Percentiles rank a stretch among this genome's conserved stretches.
phyloP scores from a whole-genome alignment of 202 grass and related monocot genomes.

The Zoysia matrella region DNA sequence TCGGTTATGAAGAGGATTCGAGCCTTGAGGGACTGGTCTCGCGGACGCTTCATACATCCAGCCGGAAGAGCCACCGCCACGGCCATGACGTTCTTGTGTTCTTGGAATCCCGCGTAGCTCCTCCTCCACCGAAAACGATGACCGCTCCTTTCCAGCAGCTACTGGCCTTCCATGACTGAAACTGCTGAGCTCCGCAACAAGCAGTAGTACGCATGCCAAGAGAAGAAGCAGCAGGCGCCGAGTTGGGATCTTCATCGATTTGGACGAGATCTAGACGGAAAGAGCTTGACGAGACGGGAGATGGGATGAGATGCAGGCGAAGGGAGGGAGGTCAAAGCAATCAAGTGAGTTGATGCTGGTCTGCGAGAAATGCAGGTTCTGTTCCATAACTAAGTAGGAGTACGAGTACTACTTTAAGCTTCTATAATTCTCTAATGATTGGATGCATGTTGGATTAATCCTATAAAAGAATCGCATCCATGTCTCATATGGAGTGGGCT shows the following conservation, averaged over 20 bases:
- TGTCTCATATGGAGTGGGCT: conserved; percentile 9
- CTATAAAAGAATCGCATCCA: neutral
- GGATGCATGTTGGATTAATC: conserved; percentile 27
- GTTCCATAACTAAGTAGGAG: neutral
- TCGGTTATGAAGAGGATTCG: conserved; percentile 57
- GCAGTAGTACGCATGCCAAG: too few species aligned
- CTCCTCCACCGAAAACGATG: conserved; percentile 29
- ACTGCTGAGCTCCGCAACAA: neutral
- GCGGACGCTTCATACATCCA: conserved; percentile 44
- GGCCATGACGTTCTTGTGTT: conserved; percentile 8
- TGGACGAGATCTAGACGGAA: neutral
- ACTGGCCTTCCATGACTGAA: conserved; percentile 39
- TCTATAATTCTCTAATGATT: conserved; percentile 33
- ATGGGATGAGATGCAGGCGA: neutral
- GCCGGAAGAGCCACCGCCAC: conserved; percentile 17
- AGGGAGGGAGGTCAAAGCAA: neutral
- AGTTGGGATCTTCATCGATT: neutral
- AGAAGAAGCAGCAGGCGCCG: conserved; percentile 7
- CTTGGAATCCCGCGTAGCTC: conserved; percentile 18
- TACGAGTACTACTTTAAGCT: neutral
- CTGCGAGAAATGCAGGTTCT: neutral
- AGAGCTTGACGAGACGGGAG: neutral
- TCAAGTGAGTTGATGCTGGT: neutral
- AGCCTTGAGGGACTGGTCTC: conserved; percentile 55
- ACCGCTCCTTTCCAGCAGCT: neutral